Evolutionary conservation across 73 alveolate genomes (phyloP).

Genomic region (Effrenium voratum): DNA sequence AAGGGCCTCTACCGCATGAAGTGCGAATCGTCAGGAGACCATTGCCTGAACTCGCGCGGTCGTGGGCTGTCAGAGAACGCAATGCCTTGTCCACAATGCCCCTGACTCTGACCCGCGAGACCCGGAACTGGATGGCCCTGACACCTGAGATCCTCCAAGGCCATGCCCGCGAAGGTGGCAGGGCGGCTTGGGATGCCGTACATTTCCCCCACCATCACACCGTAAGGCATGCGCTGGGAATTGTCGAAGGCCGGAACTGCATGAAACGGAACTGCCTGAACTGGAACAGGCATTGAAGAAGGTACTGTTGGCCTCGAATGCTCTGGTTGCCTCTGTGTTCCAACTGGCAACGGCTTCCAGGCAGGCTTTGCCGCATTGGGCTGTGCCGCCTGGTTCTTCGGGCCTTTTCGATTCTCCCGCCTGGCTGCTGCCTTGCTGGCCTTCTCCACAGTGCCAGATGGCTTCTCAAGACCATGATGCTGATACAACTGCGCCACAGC

Average conservation of each 20-base stretch:
- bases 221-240: neutral
- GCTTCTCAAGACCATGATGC: conserved; percentile 68
- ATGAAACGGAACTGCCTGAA: neutral
- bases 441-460: conserved; percentile 84
- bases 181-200: neutral
- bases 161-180: conserved; percentile 92
- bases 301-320: neutral
- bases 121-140: too few species aligned
- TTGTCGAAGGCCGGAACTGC: neutral
- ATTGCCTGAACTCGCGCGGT: too few species aligned
- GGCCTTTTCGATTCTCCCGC: conserved; percentile 88
- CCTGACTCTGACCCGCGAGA: too few species aligned
- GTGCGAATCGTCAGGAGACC: too few species aligned
- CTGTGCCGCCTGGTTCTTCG: too few species aligned
- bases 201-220: neutral
- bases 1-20: too few species aligned
- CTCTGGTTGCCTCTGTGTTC: neutral
- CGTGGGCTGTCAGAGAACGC: too few species aligned
- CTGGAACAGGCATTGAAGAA: neutral
- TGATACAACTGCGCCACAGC: conserved; percentile 84
- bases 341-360: neutral
- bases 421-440: conserved; percentile 65
- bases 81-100: too few species aligned
- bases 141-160: conserved; percentile 76
- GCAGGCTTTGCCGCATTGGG: neutral